phyloP scores from a whole-genome alignment of 257 asterid genomes.

The Solanum sparsipilum region DNA sequence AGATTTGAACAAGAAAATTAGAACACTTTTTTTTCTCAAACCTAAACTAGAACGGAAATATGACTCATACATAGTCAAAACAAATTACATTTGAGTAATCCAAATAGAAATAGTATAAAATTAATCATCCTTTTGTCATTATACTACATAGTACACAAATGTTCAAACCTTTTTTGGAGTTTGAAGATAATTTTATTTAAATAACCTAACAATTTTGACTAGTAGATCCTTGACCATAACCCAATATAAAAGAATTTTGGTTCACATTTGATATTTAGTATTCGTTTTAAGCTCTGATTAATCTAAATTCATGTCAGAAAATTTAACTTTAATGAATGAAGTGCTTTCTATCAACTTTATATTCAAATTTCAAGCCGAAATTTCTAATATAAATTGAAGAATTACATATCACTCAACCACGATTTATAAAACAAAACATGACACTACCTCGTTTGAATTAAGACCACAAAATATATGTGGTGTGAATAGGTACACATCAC shows the following conservation, averaged over 20 bases:
- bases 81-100: not conserved
- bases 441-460: not conserved
- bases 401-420: not conserved
- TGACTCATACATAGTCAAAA: not conserved
- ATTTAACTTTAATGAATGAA: rapidly evolving
- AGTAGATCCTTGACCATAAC: not conserved
- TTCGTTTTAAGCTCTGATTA: rapidly evolving
- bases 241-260: not conserved
- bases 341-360: not conserved
- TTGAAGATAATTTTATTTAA: not conserved
- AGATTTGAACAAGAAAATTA: not conserved
- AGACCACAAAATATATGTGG: not conserved
- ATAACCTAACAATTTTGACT: not conserved
- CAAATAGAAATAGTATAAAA: not conserved
- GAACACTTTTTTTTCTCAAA: not conserved
- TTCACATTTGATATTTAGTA: rapidly evolving
- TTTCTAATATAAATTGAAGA: not conserved
- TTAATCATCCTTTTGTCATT: not conserved
- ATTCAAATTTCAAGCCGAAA: not conserved
- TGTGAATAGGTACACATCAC: not conserved
- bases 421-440: not conserved
- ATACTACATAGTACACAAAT: not conserved
- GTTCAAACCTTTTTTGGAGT: not conserved
- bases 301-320: rapidly evolving
- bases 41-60: not conserved